Percentiles rank a stretch among this genome's conserved stretches.
Conservation (phyloP, 169 alveolate species). For the Perkinsus chesapeaki region DNA sequence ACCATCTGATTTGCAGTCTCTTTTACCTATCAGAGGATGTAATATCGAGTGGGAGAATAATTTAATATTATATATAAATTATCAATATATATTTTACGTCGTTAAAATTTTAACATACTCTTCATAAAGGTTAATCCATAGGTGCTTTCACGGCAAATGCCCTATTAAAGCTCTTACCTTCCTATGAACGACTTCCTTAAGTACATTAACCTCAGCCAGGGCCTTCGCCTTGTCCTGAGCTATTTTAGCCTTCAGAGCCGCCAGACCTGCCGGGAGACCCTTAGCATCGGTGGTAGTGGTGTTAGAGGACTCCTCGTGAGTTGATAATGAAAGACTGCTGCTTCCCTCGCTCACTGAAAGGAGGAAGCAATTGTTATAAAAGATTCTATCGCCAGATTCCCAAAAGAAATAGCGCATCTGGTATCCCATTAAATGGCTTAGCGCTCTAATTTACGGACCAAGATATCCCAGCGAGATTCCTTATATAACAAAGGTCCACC, state of each 20-base stretch:
- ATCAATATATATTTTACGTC: too few relatives aligned
- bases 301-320: background rate
- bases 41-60: background rate
- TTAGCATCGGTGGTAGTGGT: background rate
- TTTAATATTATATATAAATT: too few relatives aligned
- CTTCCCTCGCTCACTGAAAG: background rate
- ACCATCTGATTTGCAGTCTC: background rate
- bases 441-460: too few relatives aligned
- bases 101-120: too few relatives aligned
- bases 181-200: background rate
- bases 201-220: background rate
- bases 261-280: background rate
- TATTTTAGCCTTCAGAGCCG: background rate
- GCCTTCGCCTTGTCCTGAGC: background rate
- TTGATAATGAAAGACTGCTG: background rate
- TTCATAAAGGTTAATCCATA: too few relatives aligned
- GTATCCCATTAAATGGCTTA: too few relatives aligned
- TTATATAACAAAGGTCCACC: too few relatives aligned
- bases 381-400: too few relatives aligned
- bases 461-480: too few relatives aligned
- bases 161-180: background rate
- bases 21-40: background rate
- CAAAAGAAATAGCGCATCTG: too few relatives aligned
- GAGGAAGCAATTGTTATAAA: too few relatives aligned
- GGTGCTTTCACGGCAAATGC: too few relatives aligned